Evolutionary conservation across 768 basidiomycete species (phyloP).

Genomic region (Mycena vulgaris): DNA sequence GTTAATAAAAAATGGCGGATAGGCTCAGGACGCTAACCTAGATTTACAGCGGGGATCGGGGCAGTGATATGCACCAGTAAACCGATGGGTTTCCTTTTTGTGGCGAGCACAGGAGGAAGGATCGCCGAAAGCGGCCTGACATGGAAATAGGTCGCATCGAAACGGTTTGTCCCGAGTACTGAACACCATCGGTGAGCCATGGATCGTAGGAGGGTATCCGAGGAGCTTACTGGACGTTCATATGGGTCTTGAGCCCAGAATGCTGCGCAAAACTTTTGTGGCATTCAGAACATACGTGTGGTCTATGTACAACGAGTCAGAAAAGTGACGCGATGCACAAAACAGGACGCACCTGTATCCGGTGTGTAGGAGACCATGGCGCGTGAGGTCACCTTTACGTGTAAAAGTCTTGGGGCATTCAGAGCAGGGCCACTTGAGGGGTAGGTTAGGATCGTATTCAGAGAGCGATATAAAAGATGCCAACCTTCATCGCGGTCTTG

Average conservation of each 20-base stretch:
- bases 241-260: slow-evolving; percentile 74
- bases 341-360: slow-evolving; percentile 63
- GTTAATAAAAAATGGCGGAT: slow-evolving; percentile 18
- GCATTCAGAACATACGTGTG: slow-evolving; percentile 67
- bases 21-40: slow-evolving; percentile 51
- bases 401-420: slow-evolving; percentile 66
- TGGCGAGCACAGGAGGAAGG: slow-evolving; percentile 81
- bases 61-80: slow-evolving; percentile 62
- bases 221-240: slow-evolving; percentile 73
- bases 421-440: slow-evolving; percentile 54
- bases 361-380: slow-evolving; percentile 68
- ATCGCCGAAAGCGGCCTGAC: slow-evolving; percentile 71
- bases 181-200: slow-evolving; percentile 19
- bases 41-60: slow-evolving; percentile 61
- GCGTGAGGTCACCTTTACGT: slow-evolving; percentile 72
- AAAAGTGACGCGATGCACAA: background rate
- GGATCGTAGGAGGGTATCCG: background rate
- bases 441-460: background rate
- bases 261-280: slow-evolving; percentile 70
- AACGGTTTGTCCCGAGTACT: slow-evolving; percentile 71
- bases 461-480: background rate
- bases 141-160: slow-evolving; percentile 62
- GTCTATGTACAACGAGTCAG: slow-evolving; percentile 52
- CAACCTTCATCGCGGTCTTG: slow-evolving; percentile 30
- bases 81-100: slow-evolving; percentile 70